Base-by-base conservation (phyloP, 2,329 filamentous ascomycete genomes). In the Alternaria sp. region DNA sequence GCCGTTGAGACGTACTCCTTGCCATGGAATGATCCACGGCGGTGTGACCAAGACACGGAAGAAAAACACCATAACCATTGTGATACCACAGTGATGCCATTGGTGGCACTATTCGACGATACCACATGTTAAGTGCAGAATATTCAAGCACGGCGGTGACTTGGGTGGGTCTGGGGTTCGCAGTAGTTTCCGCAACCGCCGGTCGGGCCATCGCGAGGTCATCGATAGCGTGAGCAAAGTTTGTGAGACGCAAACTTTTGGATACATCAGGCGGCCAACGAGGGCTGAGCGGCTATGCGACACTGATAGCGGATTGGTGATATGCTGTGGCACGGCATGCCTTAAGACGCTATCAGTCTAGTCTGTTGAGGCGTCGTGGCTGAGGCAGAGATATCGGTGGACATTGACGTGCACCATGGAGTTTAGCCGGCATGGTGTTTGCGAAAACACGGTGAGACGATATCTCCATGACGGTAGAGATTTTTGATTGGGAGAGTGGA, bases 241-340 rank as follows among this genome's bases (percentile, higher is more conserved):
- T 38, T 3, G 18, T 7, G 18, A 7, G n/a, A n/a, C n/a, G 34
- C 42, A 18, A 44, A 57, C 24, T 22, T 42, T 39, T n/a, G 44
- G 28, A 18, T 53, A 38, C 36, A 47, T 28, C 39, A 38, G 20
- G 39, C 30, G 22, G 3, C 11, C 18, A 18, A 22, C 4, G 51
- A 43, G 62, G 59, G 59, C 62, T 58, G 51, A 59, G 59, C 41
- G 43, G 36, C n/a, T 34, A 34, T 36, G 32, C 20, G 38, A 44
- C 22, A 39, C 39, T 36, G 34, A 41, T 49, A 36, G 42, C 12
- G 26, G 24, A 36, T n/a, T 24, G 36, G 43, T 39, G 54, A 48
- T 41, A 20, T 41, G 48, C 24, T 51, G 57, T 54, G 52, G 57
- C 53, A 46, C 60, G 44, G 57, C n/a, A 54, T 32, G 61, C 57